Evolutionary conservation across 148 eudicot genomes (phyloP).

Genomic region (Rhododendron griersonianum): DNA sequence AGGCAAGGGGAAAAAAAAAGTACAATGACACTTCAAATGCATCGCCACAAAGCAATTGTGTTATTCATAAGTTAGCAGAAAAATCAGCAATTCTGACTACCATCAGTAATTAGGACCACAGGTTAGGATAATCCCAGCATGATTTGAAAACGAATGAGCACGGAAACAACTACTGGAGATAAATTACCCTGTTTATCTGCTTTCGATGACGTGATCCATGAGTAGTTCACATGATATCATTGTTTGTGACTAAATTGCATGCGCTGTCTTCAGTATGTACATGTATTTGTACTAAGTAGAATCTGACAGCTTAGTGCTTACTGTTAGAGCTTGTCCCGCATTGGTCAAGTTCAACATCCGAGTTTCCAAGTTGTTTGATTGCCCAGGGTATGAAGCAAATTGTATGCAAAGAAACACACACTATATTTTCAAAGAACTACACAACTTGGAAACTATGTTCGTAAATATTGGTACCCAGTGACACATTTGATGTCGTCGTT

Average conservation of each 20-base stretch:
- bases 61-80: neutral
- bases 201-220: neutral
- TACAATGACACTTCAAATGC: neutral
- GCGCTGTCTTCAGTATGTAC: neutral
- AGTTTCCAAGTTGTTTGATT: too few relatives aligned
- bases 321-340: neutral
- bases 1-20: neutral
- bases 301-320: neutral
- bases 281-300: neutral
- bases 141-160: neutral
- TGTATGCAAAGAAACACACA: too few relatives aligned
- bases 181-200: neutral
- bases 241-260: neutral
- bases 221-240: neutral
- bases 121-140: neutral
- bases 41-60: neutral
- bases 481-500: too few relatives aligned
- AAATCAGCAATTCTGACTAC: neutral
- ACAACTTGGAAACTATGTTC: too few relatives aligned
- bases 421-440: too few relatives aligned
- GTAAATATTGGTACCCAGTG: too few relatives aligned
- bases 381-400: too few relatives aligned
- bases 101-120: neutral
- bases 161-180: neutral
- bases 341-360: neutral